phyloP scores from a whole-genome alignment of 73 alveolate species.

The Symbiodinium pilosum region DNA sequence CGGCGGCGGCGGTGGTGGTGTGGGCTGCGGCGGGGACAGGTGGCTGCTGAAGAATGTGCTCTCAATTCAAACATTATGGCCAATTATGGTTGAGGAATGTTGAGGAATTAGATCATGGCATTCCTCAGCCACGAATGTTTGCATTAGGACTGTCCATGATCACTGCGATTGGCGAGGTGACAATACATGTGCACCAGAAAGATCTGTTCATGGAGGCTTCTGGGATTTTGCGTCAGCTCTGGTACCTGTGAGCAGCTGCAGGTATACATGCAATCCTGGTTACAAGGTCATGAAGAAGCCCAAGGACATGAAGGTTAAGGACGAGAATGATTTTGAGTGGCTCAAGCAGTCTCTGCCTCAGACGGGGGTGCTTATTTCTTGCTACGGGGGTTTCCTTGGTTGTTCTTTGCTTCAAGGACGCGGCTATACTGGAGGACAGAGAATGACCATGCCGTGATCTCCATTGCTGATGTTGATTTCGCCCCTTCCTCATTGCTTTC shows the following conservation, averaged over 20 bases:
- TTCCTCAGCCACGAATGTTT: too few relatives aligned
- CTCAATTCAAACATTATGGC: too few relatives aligned
- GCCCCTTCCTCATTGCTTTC: conserved; percentile 42
- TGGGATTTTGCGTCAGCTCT: too few relatives aligned
- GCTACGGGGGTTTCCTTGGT: too few relatives aligned
- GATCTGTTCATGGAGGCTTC: conserved; percentile 98
- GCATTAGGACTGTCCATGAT: too few relatives aligned
- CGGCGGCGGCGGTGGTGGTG: too few relatives aligned
- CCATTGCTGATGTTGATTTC: conserved; percentile 99
- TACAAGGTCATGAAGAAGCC: conserved; percentile 97
- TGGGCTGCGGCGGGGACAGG: too few relatives aligned
- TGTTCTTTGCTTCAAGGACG: background rate
- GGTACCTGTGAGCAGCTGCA: conserved; percentile 94
- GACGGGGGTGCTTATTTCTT: too few relatives aligned
- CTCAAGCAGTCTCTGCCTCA: conserved; percentile 96
- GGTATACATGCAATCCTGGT: background rate
- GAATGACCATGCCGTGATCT: conserved; percentile 97
- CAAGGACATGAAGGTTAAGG: conserved; percentile 87
- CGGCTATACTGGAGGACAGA: conserved; percentile 85
- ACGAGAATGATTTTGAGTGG: conserved; percentile 99
- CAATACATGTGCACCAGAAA: conserved; percentile 99
- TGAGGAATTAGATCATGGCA: background rate
- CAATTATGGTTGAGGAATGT: background rate
- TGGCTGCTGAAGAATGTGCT: too few relatives aligned
- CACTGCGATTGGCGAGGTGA: too few relatives aligned